A percentile compares a stretch with the other conserved stretches of the same genome.
Evolutionary conservation across 371 early-diverging fungal genomes (phyloP).

Genomic region (Actinomortierella wolfii): DNA sequence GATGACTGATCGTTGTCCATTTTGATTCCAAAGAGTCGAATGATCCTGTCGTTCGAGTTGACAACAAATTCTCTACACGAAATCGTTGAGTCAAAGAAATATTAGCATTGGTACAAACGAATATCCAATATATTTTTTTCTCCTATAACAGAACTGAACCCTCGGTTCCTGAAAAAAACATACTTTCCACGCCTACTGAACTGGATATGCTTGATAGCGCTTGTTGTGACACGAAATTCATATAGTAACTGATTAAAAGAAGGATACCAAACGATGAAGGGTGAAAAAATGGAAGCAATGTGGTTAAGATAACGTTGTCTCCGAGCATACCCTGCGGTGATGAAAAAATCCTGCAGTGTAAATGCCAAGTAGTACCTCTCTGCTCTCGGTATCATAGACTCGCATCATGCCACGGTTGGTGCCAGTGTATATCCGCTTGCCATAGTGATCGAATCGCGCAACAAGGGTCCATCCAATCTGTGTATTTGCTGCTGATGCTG

Average conservation of each 20-base stretch:
- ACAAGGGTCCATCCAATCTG: constrained; percentile 26
- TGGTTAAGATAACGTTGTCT: too few relatives aligned
- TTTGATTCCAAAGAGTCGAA: constrained; percentile 64
- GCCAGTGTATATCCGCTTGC: constrained; percentile 74
- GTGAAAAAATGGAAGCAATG: too few relatives aligned
- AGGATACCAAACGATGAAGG: not conserved
- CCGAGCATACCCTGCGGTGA: too few relatives aligned
- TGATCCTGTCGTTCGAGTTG: constrained; percentile 75
- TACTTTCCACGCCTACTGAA: constrained; percentile 57
- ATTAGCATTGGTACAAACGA: not conserved
- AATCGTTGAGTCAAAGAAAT: not conserved
- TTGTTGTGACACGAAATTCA: constrained; percentile 52
- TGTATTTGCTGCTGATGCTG: constrained; percentile 6
- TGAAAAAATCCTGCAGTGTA: too few relatives aligned
- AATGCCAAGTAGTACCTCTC: too few relatives aligned
- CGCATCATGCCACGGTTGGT: constrained; percentile 70
- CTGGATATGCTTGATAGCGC: constrained; percentile 68
- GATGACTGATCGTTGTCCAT: constrained; percentile 41
- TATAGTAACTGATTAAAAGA: constrained; percentile 42
- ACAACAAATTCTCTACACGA: constrained; percentile 66
- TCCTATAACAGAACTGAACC: not conserved
- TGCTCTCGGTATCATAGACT: constrained; percentile 59
- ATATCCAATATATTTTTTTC: not conserved
- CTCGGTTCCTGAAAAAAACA: constrained; percentile 5
- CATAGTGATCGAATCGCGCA: constrained; percentile 50